phyloP scores from a whole-genome alignment of 164 flowering plant genomes.

The Echeveria elegans region DNA sequence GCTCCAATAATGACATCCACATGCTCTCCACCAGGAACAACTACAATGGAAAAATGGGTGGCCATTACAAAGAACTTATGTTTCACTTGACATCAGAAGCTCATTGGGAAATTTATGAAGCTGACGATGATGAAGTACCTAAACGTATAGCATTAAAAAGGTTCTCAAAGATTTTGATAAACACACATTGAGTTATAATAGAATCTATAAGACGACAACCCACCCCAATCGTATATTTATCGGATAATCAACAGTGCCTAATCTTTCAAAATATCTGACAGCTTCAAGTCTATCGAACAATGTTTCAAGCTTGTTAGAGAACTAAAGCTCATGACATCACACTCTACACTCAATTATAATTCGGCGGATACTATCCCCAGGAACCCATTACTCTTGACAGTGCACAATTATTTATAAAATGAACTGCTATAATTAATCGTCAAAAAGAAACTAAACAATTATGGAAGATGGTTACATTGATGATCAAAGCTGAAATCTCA shows the following conservation, averaged over 20 bases:
- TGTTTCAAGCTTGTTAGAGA: too few species aligned
- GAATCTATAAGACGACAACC: background rate
- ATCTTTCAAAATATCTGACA: too few species aligned
- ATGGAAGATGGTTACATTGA: too few species aligned
- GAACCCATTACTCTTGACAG: too few species aligned
- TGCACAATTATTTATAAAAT: too few species aligned
- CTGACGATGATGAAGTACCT: background rate
- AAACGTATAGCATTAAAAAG: background rate
- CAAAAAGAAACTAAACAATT: too few species aligned
- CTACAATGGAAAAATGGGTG: constrained; percentile 18
- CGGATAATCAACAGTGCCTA: too few species aligned
- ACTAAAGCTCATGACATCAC: too few species aligned
- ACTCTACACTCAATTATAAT: too few species aligned
- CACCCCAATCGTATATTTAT: background rate
- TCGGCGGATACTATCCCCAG: too few species aligned
- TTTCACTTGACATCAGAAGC: background rate
- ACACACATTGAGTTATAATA: background rate
- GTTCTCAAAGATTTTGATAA: background rate
- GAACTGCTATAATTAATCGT: too few species aligned
- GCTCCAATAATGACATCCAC: constrained; percentile 93
- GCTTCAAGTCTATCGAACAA: too few species aligned
- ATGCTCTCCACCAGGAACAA: constrained; percentile 98
- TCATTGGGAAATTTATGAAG: background rate
- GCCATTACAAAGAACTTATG: background rate
- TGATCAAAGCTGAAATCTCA: background rate